Conservation (phyloP, 2,329 filamentous ascomycete species). For the Phialocephala subalpina region DNA sequence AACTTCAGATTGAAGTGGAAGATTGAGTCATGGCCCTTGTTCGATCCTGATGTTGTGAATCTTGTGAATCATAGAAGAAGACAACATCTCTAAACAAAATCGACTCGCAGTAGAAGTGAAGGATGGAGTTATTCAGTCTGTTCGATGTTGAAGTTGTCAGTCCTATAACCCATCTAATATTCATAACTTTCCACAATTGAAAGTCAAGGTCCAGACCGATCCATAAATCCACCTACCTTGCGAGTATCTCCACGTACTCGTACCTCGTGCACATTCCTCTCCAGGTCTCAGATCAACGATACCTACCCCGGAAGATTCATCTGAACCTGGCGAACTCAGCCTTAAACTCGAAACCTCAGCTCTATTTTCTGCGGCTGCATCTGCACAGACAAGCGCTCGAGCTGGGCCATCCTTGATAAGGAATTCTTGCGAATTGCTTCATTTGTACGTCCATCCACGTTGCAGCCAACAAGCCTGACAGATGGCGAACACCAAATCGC, state of each 20-base stretch:
- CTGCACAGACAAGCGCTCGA: conserved; percentile 1
- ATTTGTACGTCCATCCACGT: conserved; percentile 9
- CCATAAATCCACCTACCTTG: not conserved
- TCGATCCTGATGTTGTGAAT: too few species aligned
- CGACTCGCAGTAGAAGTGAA: too few species aligned
- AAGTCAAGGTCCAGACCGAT: not conserved
- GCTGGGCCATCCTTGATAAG: conserved; percentile 2
- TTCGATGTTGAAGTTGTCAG: too few species aligned
- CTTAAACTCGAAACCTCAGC: not conserved
- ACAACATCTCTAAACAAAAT: too few species aligned
- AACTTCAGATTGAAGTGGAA: too few species aligned
- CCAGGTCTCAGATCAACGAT: not conserved
- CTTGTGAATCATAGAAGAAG: too few species aligned
- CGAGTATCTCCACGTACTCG: not conserved
- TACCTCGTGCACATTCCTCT: not conserved
- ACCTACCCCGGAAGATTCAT: not conserved
- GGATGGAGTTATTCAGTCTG: too few species aligned
- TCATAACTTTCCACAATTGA: not conserved
- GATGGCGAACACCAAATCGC: not conserved
- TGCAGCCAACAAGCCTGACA: not conserved
- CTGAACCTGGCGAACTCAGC: not conserved
- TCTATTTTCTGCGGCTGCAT: not conserved
- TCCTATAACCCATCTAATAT: too few species aligned
- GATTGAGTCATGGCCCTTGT: too few species aligned
- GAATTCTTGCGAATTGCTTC: conserved; percentile 18